Percentiles rank a stretch among this genome's conserved stretches.
Conservation (phyloP, 495 filamentous ascomycete genomes). For the Trypethelium eluteriae region DNA sequence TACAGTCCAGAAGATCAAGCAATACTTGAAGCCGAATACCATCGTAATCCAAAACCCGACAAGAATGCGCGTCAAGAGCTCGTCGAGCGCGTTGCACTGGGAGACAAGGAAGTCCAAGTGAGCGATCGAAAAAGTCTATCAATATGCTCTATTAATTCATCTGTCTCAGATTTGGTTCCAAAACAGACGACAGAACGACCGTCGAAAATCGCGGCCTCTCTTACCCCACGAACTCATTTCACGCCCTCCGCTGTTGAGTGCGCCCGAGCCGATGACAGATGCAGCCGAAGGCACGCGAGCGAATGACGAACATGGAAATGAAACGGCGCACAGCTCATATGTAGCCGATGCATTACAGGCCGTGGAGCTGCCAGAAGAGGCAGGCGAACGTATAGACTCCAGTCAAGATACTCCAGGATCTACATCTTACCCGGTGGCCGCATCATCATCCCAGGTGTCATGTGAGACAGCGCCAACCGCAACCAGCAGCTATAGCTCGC, state of each 20-base stretch:
- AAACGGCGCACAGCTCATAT: background rate
- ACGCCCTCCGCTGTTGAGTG: slow-evolving; percentile 35
- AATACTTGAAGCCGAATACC: slow-evolving; percentile 81
- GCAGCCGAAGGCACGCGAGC: background rate
- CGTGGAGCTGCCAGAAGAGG: background rate
- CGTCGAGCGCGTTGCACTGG: slow-evolving; percentile 74
- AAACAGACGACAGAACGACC: slow-evolving; percentile 88
- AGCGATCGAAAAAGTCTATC: slow-evolving; percentile 32
- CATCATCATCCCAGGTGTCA: background rate
- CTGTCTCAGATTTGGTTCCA: slow-evolving; percentile 90
- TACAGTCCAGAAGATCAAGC: slow-evolving; percentile 79
- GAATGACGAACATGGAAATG: background rate
- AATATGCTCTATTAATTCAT: slow-evolving; percentile 16
- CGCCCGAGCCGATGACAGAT: background rate
- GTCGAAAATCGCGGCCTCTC: slow-evolving; percentile 81
- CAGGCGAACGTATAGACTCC: background rate
- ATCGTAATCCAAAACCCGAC: slow-evolving; percentile 82
- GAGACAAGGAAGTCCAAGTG: slow-evolving; percentile 97
- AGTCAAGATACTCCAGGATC: slow-evolving; percentile 2
- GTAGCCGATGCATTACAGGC: background rate
- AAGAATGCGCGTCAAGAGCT: slow-evolving; percentile 79
- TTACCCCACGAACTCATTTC: slow-evolving; percentile 64
- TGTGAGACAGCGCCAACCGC: slow-evolving; percentile 23
- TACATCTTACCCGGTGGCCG: background rate
- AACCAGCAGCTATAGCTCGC: slow-evolving; percentile 16